A percentile compares a stretch with the other conserved stretches of the same genome.
These are phyloP conservation scores for Datisca glomerata DNA, from an alignment of 306 rosid species.

Conservation along the genomic window DNA sequence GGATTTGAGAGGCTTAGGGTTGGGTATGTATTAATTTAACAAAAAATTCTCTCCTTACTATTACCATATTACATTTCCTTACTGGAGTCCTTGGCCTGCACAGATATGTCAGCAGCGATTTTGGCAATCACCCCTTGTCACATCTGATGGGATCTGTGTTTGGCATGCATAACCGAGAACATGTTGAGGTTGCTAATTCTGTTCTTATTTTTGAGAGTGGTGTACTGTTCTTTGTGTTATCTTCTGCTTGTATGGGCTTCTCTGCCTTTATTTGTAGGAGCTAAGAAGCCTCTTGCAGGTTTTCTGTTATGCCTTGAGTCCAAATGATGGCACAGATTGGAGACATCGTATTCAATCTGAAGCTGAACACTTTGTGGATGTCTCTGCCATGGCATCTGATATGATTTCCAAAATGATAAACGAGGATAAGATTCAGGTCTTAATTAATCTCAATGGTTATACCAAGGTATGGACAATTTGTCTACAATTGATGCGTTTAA, in stretches of 20 bases:
- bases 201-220: neutral
- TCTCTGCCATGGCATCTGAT: constrained; percentile 85
- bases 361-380: constrained; percentile 86
- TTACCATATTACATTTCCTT: neutral
- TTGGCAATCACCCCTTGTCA: constrained; percentile 62
- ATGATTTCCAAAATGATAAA: constrained; percentile 79
- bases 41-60: neutral
- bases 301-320: constrained; percentile 91
- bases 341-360: constrained; percentile 86
- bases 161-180: constrained; percentile 78
- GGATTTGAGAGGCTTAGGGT: constrained; percentile 63
- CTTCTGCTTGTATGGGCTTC: neutral
- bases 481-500: neutral
- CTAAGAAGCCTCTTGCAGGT: too few relatives aligned
- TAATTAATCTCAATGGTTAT: constrained; percentile 93
- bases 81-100: constrained; percentile 10
- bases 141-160: constrained; percentile 97
- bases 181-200: constrained; percentile 60
- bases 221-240: neutral
- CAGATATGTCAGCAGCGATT: constrained; percentile 57
- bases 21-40: constrained; percentile 45
- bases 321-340: constrained; percentile 93
- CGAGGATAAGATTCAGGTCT: constrained; percentile 72
- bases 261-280: too few relatives aligned
- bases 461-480: constrained; percentile 80